Evolutionary conservation across 1,284 basidiomycete genomes (phyloP).

Genomic region (Cutaneotrichosporon mucoides): DNA sequence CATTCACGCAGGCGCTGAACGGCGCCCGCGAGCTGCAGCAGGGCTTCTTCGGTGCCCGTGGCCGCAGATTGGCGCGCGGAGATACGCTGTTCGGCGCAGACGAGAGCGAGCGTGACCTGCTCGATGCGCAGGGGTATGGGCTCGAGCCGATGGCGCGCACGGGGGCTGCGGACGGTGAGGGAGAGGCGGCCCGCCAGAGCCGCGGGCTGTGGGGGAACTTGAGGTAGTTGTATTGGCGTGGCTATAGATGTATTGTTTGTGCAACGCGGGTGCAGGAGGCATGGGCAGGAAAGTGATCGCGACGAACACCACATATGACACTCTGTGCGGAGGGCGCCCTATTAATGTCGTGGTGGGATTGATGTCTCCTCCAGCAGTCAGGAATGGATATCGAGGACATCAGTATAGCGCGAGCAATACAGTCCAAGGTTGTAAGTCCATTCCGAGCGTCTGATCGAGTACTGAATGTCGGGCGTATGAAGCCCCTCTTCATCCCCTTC

Average conservation of each 20-base stretch:
- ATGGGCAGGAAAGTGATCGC: too few species aligned
- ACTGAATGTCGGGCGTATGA: too few species aligned
- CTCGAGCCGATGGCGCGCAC: slow-evolving; percentile 32
- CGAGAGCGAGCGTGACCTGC: slow-evolving; percentile 36
- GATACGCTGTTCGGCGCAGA: slow-evolving; percentile 26
- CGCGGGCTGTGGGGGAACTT: not conserved
- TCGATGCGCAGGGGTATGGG: slow-evolving; percentile 42
- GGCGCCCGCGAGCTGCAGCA: slow-evolving; percentile 38
- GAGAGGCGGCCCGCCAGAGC: not conserved
- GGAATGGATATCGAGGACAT: too few species aligned
- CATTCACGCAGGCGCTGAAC: slow-evolving; percentile 29
- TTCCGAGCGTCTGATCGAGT: too few species aligned
- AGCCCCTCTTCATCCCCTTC: too few species aligned
- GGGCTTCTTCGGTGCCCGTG: slow-evolving; percentile 44
- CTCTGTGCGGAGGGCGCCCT: too few species aligned
- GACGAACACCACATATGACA: too few species aligned
- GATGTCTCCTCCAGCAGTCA: too few species aligned
- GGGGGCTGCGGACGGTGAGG: not conserved
- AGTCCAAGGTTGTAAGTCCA: too few species aligned
- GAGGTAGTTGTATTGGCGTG: not conserved
- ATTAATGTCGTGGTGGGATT: too few species aligned
- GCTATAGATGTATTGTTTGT: not conserved
- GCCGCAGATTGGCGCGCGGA: slow-evolving; percentile 16
- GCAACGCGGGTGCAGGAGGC: not conserved
- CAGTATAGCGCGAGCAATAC: too few species aligned